Percentiles rank a stretch among this genome's conserved stretches.
phyloP scores from a whole-genome alignment of 2,329 filamentous ascomycete species.

The Stagonosporopsis vannaccii region DNA sequence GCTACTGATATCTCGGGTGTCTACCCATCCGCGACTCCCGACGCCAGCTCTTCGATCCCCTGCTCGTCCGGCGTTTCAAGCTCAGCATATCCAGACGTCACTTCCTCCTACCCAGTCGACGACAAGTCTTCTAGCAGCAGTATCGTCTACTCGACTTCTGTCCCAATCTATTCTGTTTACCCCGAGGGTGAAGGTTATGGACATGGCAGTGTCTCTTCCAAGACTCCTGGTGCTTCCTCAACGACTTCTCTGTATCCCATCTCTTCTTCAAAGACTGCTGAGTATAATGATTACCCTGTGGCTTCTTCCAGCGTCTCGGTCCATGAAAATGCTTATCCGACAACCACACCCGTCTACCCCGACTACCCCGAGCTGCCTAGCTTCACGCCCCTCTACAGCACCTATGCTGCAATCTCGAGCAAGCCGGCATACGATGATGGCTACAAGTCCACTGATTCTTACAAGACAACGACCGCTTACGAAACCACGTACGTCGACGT shows the following conservation, averaged over 20 bases:
- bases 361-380: slow-evolving; percentile 21
- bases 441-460: slow-evolving; percentile 15
- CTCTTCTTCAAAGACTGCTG: slow-evolving; percentile 1
- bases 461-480: slow-evolving; percentile 30
- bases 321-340: background rate
- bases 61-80: slow-evolving; percentile 8
- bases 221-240: slow-evolving; percentile 3
- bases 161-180: slow-evolving; percentile 13
- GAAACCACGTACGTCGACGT: slow-evolving; percentile 43
- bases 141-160: slow-evolving; percentile 14
- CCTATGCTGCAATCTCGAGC: slow-evolving; percentile 18
- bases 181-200: slow-evolving; percentile 4
- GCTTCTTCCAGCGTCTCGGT: slow-evolving; percentile 1
- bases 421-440: slow-evolving; percentile 14
- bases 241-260: background rate
- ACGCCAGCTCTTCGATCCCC: background rate
- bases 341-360: slow-evolving; percentile 11
- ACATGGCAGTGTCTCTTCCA: background rate
- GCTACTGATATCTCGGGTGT: background rate
- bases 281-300: slow-evolving; percentile 1
- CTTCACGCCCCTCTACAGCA: slow-evolving; percentile 19
- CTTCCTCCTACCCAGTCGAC: background rate
- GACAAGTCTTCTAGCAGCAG: slow-evolving; percentile 11
- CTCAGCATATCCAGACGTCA: slow-evolving; percentile 7
- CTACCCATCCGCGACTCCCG: slow-evolving; percentile 2